Evolutionary conservation across 371 early-diverging fungal species (phyloP), one percentile per base, ranked within the genome.

Genomic region (Haplosporangium sp.): DNA sequence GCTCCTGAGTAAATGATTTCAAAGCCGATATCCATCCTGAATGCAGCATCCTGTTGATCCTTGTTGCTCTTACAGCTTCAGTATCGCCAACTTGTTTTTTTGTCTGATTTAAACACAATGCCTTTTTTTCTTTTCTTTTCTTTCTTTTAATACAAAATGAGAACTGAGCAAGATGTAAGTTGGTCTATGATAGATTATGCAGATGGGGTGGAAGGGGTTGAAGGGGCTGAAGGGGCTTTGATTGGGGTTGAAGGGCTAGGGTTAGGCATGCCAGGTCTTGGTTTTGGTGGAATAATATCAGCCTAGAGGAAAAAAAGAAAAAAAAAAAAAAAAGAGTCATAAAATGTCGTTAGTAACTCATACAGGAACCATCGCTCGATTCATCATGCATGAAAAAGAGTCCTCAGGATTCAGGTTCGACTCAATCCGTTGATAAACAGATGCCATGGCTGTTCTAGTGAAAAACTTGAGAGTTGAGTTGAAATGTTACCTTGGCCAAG

Each of bases 401-500:
- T 47, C 13, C 13, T 47, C 15, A 47, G 47, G 47, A 47, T 9
- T 15, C 47, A 47, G 15, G 15, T 15, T 47, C 13, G 47, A 47
- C 15, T 9, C 13, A 47, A 13, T 47, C 15, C 47, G 47, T 15
- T 47, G 47, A 47, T 47, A 47, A 13, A 27, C 27, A 27, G 27
- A 27, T 27, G 27, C 27, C 27, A 27, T 27, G 27, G 27, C 27
- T 27, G 27, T 27, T 27, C 27, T 27, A 27, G 27, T 27, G 27
- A 27, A 27, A 15, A 47, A 15, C 47, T 13, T 47, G 15, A 13
- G 4, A 13, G 47, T 15, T 13, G 9, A 13, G 4, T 13, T 47
- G 15, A 47, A 34, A 27, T 27, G 27, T 27, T 74, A 96, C 98
- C 89, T 95, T 96, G 70, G 94, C 92, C 27, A 99, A 85, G 70